Conservation (phyloP, 2,329 filamentous ascomycete genomes). For the Daldinia eschscholtzii region DNA sequence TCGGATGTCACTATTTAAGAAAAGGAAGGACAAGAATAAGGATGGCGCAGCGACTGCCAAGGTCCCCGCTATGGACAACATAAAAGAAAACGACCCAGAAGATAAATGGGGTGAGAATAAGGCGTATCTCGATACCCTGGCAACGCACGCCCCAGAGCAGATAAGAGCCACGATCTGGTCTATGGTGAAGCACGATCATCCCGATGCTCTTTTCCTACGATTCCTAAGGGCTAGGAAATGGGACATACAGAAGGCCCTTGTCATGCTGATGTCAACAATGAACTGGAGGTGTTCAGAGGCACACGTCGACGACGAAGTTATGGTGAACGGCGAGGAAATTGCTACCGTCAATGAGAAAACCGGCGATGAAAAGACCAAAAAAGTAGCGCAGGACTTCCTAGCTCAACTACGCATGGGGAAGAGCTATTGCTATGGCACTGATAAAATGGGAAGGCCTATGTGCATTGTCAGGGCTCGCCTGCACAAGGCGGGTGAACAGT, state of each 20-base stretch:
- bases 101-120: constrained; percentile 96
- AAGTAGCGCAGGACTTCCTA: constrained; percentile 80
- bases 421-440: constrained; percentile 88
- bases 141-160: constrained; percentile 80
- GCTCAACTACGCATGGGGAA: constrained; percentile 89
- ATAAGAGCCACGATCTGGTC: constrained; percentile 87
- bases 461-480: constrained; percentile 86
- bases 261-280: constrained; percentile 96
- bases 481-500: constrained; percentile 86
- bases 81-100: constrained; percentile 68
- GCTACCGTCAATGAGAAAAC: constrained; percentile 72
- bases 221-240: constrained; percentile 93
- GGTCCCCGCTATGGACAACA: constrained; percentile 55
- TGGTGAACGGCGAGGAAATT: constrained; percentile 78
- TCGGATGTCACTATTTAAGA: constrained; percentile 76
- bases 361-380: constrained; percentile 71
- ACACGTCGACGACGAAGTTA: constrained; percentile 90
- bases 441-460: constrained; percentile 87
- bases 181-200: constrained; percentile 96
- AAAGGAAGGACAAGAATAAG: constrained; percentile 69
- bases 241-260: constrained; percentile 91
- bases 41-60: constrained; percentile 56
- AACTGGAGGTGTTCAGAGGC: constrained; percentile 88
- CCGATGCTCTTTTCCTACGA: constrained; percentile 84
- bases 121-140: constrained; percentile 84